These are phyloP conservation scores for Suillus spraguei DNA, from an alignment of 768 basidiomycete species.

Conservation along the genomic window DNA sequence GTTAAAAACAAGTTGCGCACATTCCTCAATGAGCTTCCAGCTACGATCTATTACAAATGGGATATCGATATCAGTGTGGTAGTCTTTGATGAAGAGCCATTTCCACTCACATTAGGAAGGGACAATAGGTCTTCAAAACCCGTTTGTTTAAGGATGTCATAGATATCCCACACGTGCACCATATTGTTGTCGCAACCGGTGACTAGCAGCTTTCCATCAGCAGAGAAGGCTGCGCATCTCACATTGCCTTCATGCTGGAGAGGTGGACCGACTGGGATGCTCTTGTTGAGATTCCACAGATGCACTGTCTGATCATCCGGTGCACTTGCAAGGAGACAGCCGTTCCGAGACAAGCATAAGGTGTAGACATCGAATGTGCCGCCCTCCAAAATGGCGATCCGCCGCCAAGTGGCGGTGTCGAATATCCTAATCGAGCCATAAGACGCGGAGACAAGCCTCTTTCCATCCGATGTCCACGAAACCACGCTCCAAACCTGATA, in stretches of 20 bases:
- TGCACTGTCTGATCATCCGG: background rate
- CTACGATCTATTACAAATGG: background rate
- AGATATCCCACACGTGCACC: background rate
- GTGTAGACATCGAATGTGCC: background rate
- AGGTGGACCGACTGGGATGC: background rate
- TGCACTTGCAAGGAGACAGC: background rate
- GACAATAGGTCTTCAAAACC: background rate
- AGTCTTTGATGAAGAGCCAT: background rate
- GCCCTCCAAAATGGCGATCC: background rate
- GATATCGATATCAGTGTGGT: background rate
- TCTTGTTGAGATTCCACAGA: background rate
- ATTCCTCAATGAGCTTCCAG: background rate
- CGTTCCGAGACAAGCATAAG: background rate
- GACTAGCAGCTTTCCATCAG: background rate
- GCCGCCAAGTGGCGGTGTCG: background rate
- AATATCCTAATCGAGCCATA: background rate
- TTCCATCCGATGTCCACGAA: background rate
- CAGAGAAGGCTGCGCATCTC: background rate
- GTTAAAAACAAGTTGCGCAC: background rate
- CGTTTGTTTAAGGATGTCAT: background rate
- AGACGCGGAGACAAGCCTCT: background rate
- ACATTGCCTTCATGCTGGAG: background rate
- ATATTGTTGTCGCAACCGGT: background rate
- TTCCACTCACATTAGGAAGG: background rate
- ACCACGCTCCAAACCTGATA: background rate